Percentiles rank a stretch among this genome's conserved stretches.
Evolutionary conservation across 768 basidiomycete species (phyloP).

Genomic region (Mycena vulgaris): DNA sequence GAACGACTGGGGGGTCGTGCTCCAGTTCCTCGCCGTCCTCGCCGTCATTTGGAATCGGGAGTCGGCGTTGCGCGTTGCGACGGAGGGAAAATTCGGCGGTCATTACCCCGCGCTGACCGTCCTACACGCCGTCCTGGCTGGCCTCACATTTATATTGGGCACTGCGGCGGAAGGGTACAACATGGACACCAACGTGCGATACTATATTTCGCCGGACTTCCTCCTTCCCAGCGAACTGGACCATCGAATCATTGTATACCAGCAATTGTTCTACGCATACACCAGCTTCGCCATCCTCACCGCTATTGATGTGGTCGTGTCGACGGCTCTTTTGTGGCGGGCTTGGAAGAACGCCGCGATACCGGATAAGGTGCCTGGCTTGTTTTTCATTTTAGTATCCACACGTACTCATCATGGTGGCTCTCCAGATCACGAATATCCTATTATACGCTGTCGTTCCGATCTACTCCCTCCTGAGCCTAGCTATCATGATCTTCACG

Average conservation of each 20-base stretch:
- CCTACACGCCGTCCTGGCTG: constrained; percentile 27
- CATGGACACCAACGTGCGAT: constrained; percentile 26
- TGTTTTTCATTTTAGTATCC: background rate
- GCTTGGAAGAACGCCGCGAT: constrained; percentile 21
- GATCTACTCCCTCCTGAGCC: constrained; percentile 14
- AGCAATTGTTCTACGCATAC: constrained; percentile 17
- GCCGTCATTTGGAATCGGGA: constrained; percentile 31
- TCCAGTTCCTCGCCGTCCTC: constrained; percentile 31
- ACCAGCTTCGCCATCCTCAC: constrained; percentile 27
- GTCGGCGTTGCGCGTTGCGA: constrained; percentile 8
- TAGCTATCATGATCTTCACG: constrained; percentile 33
- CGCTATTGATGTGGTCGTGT: constrained; percentile 28
- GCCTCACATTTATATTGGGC: constrained; percentile 30
- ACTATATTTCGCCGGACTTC: background rate
- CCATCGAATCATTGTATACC: constrained; percentile 1
- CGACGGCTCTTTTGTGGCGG: constrained; percentile 29
- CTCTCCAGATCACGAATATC: constrained; percentile 22
- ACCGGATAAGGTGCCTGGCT: constrained; percentile 22
- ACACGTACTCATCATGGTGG: background rate
- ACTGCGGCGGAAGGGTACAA: constrained; percentile 27
- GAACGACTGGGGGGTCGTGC: constrained; percentile 25
- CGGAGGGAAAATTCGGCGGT: constrained; percentile 33
- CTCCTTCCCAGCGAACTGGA: background rate
- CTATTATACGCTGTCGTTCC: constrained; percentile 31
- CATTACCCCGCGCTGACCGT: constrained; percentile 27